Evolutionary conservation across 441 rosid species (phyloP).

Genomic region (Erodium chrysanthum): DNA sequence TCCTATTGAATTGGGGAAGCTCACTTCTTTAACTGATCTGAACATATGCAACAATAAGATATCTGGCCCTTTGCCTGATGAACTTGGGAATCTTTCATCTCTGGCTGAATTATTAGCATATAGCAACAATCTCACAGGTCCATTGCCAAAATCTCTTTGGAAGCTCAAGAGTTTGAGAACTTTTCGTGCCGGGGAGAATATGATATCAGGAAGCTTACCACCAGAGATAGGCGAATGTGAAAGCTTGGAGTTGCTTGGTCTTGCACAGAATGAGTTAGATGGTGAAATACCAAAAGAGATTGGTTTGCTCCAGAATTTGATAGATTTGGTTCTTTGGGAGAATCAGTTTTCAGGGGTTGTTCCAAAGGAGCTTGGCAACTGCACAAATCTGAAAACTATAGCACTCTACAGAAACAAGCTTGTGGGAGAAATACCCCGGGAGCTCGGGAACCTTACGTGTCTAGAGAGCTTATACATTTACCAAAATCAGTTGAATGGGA

Average conservation of each 20-base stretch:
- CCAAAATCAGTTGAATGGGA: conserved; percentile 71
- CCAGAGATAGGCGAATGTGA: conserved; percentile 64
- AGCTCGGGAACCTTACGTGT: conserved; percentile 64
- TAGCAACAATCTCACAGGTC: conserved; percentile 73
- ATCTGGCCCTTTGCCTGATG: conserved; percentile 68
- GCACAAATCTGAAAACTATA: conserved; percentile 51
- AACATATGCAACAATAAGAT: conserved; percentile 72
- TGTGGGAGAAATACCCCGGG: conserved; percentile 54
- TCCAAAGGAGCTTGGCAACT: conserved; percentile 74
- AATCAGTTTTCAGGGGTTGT: conserved; percentile 60
- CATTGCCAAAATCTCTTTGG: conserved; percentile 71
- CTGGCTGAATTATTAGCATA: conserved; percentile 73
- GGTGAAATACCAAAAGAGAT: conserved; percentile 75
- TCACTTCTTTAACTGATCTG: conserved; percentile 35
- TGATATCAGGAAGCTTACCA: conserved; percentile 67
- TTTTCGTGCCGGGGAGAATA: conserved; percentile 75
- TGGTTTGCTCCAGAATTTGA: conserved; percentile 58
- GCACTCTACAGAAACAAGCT: conserved; percentile 69
- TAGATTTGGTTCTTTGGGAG: conserved; percentile 64
- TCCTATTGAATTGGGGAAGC: conserved; percentile 48
- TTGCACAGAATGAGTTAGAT: conserved; percentile 74
- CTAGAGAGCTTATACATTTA: conserved; percentile 67
- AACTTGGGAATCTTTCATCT: conserved; percentile 51
- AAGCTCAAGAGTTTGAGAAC: conserved; percentile 48
- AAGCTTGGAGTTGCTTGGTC: conserved; percentile 64